Percentiles rank a stretch among this genome's conserved stretches.
phyloP scores from a whole-genome alignment of 371 early-diverging fungal genomes.

The Lichtheimia hyalospora region DNA sequence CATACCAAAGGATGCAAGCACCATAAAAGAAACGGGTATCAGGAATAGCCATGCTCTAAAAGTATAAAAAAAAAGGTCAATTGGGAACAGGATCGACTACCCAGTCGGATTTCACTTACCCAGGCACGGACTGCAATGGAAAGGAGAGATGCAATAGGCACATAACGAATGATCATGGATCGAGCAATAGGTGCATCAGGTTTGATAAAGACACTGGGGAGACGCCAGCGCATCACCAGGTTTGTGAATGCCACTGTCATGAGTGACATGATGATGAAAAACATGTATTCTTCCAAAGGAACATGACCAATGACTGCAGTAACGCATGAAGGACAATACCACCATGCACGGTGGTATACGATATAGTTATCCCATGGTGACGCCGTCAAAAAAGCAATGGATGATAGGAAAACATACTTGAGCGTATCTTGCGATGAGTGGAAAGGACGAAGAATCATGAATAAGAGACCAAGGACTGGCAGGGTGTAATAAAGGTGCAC shows the following conservation, averaged over 20 bases:
- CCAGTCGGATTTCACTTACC: slow-evolving; percentile 22
- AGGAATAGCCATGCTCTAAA: slow-evolving; percentile 34
- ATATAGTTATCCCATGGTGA: slow-evolving; percentile 68
- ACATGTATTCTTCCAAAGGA: slow-evolving; percentile 65
- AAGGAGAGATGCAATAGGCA: slow-evolving; percentile 37
- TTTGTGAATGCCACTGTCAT: slow-evolving; percentile 47
- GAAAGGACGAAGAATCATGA: slow-evolving; percentile 41
- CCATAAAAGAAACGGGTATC: slow-evolving; percentile 54
- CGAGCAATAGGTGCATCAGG: slow-evolving; percentile 23
- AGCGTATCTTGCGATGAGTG: slow-evolving; percentile 29
- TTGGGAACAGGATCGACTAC: background rate
- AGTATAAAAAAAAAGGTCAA: slow-evolving; percentile 1
- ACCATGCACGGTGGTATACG: slow-evolving; percentile 55
- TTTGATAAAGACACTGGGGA: slow-evolving; percentile 34
- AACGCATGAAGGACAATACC: slow-evolving; percentile 53
- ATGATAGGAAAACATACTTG: slow-evolving; percentile 44
- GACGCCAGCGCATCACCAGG: slow-evolving; percentile 45
- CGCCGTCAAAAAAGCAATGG: slow-evolving; percentile 54
- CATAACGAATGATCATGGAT: slow-evolving; percentile 27
- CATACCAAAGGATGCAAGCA: slow-evolving; percentile 55
- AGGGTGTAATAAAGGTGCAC: slow-evolving; percentile 61
- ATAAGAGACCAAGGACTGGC: slow-evolving; percentile 44
- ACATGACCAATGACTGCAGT: slow-evolving; percentile 58
- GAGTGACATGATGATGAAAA: slow-evolving; percentile 64
- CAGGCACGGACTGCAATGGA: slow-evolving; percentile 34